These are phyloP conservation scores for Beauveria australis DNA, from an alignment of 2,329 filamentous ascomycete genomes.

Conservation along the genomic window DNA sequence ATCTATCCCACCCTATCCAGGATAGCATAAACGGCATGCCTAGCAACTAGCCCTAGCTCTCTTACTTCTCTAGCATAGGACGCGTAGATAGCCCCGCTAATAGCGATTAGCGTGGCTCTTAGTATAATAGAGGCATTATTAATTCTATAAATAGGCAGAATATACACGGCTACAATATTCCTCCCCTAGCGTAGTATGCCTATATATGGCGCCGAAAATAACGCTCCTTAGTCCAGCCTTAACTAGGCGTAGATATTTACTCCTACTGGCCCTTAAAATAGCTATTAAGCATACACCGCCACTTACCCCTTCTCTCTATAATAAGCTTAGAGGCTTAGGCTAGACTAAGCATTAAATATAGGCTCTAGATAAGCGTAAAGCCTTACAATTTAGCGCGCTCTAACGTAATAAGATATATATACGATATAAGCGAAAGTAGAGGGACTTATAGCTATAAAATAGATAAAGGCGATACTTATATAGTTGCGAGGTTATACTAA, in stretches of 20 bases:
- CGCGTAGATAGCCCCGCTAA: conserved; percentile 44
- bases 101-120: conserved; percentile 45
- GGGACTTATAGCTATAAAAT: too few species aligned
- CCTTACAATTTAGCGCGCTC: too few species aligned
- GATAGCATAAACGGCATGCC: conserved; percentile 53
- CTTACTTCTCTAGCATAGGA: conserved; percentile 52
- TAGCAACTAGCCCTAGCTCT: conserved; percentile 54
- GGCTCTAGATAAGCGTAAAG: not conserved
- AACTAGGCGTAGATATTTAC: conserved; percentile 69
- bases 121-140: conserved; percentile 50
- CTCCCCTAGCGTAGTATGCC: conserved; percentile 55
- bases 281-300: conserved; percentile 24
- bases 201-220: conserved; percentile 52
- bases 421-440: too few species aligned
- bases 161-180: conserved; percentile 57
- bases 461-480: not conserved
- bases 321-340: not conserved
- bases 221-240: conserved; percentile 40
- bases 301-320: conserved; percentile 18
- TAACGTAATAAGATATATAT: too few species aligned
- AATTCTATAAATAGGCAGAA: conserved; percentile 58
- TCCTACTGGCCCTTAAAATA: conserved; percentile 49
- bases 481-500: not conserved
- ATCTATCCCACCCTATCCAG: conserved; percentile 74
- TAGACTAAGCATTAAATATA: not conserved